Evolutionary conservation across 2,329 filamentous ascomycete species (phyloP), one percentile per base, ranked within the genome.

Genomic region (Penicillium sp.): DNA sequence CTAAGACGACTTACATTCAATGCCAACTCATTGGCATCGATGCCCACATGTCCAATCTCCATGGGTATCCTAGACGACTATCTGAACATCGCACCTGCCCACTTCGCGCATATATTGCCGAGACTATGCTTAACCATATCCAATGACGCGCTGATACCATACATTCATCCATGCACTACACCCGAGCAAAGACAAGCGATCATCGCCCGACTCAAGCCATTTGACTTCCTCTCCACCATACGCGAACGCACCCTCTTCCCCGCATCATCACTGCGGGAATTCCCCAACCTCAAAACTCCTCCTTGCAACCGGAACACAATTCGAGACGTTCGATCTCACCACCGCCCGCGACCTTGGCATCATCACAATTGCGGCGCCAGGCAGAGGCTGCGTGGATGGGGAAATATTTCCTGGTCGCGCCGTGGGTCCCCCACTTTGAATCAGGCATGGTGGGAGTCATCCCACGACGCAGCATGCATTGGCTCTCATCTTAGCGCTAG

Each of bases 21-120:
- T 16, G 14, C 14, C 13, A 33, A 14, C 31, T 14, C 14, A 16
- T 1, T 33, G 13, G 31, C 31, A 33, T 33, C 11, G 31, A 33
- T 16, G 14, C 7, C 31, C 31, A 14, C 13, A 33, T 33, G 13
- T 22, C 24, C 16, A 26, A 24, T 50, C 7, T 29, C 21, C 16
- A 43, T 50, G 48, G 47, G 33, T 16, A 11, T 54, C 14, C 31
- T 54, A 39, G 35, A 54, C 21, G 52, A 54, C 37, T 35, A 49
- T 13, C 26, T 48, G 3, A 26, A 26, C n/a, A 35, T 54, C 8
- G 21, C 45, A 19, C 45, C 52, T 14, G 31, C 27, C 1, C 52
- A 54, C 24, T 54, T 48, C 19, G 43, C 52, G 14, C 45, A 49
- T 13, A 39, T 54, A 7, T 35, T 45, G 11, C 49, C 45, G 33